A percentile compares a stretch with the other conserved stretches of the same genome.
These are phyloP conservation scores for Irpex rosettiformis DNA, from an alignment of 1,284 basidiomycete species.

Conservation along the genomic window DNA sequence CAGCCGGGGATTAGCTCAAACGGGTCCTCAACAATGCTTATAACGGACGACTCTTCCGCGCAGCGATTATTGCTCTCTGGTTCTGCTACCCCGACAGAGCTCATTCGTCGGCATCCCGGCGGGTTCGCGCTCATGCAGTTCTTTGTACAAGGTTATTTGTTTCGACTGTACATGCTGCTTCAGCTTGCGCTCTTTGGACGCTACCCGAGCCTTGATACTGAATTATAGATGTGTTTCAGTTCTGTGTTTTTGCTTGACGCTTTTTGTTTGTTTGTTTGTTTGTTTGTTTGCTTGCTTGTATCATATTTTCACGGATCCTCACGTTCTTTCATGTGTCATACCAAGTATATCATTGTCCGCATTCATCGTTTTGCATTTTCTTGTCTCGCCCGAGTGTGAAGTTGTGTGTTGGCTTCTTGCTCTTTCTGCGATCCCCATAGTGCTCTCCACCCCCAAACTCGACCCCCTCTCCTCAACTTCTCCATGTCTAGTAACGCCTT, in stretches of 20 bases:
- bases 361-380: background rate
- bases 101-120: conserved; percentile 36
- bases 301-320: background rate
- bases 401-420: too few species aligned
- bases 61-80: background rate
- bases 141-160: conserved; percentile 45
- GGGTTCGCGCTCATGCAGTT: conserved; percentile 42
- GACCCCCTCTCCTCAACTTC: too few species aligned
- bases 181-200: conserved; percentile 19
- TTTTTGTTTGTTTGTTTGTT: background rate
- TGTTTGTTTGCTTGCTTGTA: background rate
- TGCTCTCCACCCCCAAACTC: too few species aligned
- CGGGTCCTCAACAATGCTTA: background rate
- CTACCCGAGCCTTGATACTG: background rate
- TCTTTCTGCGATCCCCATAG: too few species aligned
- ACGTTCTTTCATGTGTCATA: background rate
- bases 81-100: conserved; percentile 8
- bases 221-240: background rate
- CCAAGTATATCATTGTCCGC: background rate
- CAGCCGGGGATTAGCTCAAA: background rate
- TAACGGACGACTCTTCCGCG: background rate
- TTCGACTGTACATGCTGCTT: conserved; percentile 47
- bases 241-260: background rate
- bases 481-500: too few species aligned
- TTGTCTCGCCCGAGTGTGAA: too few species aligned